A percentile compares a stretch with the other conserved stretches of the same genome.
Conservation (phyloP, 345 rosid species). For the Eucalyptus erythrocorys region DNA sequence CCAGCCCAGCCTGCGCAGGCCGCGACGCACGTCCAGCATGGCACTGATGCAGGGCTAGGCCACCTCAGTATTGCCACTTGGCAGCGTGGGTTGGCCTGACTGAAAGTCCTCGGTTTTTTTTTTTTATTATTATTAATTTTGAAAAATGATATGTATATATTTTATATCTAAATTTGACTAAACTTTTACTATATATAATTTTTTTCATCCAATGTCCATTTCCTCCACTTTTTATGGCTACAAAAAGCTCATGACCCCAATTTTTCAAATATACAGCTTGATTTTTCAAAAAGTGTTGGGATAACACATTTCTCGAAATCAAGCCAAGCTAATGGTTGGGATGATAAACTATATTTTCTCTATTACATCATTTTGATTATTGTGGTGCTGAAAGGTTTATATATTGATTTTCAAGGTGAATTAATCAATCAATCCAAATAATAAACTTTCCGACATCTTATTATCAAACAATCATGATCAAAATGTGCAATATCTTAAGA, state of each 20-base stretch:
- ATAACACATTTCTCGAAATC: neutral
- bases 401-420: neutral
- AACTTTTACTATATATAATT: neutral
- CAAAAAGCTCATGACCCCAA: neutral
- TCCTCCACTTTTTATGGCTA: neutral
- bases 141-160: neutral
- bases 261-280: accelerated
- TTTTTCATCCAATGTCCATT: neutral
- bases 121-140: neutral
- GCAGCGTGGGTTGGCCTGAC: neutral
- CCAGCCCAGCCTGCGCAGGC: neutral
- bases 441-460: neutral
- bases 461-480: neutral
- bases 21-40: neutral
- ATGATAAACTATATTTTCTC: neutral
- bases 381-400: neutral
- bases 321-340: neutral
- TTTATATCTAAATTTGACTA: neutral
- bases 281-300: neutral
- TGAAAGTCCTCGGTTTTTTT: neutral
- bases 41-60: neutral
- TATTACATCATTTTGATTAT: neutral
- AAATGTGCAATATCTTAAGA: neutral
- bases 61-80: neutral
- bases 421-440: neutral